phyloP scores from a whole-genome alignment of 768 basidiomycete genomes.

The Pleurotus tuoliensis region DNA sequence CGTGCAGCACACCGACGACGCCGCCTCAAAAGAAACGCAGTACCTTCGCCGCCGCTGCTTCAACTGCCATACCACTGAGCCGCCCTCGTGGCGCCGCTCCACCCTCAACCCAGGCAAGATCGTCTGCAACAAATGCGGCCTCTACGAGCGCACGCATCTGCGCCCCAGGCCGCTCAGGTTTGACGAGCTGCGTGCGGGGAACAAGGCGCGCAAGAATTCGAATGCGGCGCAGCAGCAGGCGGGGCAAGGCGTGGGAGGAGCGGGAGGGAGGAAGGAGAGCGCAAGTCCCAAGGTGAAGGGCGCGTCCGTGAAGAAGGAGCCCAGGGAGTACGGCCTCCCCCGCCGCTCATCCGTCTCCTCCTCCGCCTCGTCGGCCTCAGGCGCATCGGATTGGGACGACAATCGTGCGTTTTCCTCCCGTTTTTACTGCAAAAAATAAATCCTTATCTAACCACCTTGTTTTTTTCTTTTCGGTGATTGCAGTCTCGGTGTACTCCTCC shows the following conservation, averaged over 20 bases:
- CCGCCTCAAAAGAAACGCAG: conserved; percentile 87
- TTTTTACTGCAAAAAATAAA: not conserved
- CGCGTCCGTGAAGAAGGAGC: conserved; percentile 51
- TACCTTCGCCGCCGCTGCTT: conserved; percentile 84
- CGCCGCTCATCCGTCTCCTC: conserved; percentile 66
- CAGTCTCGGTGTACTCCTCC: conserved; percentile 54
- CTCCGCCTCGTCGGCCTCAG: conserved; percentile 52
- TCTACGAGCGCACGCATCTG: conserved; percentile 87
- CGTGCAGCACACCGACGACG: conserved; percentile 88
- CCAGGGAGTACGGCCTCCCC: conserved; percentile 44
- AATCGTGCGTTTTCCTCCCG: conserved; percentile 45
- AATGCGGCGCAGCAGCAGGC: conserved; percentile 19
- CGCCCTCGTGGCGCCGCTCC: conserved; percentile 82
- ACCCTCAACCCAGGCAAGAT: conserved; percentile 91
- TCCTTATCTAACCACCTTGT: not conserved
- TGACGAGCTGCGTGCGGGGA: conserved; percentile 84
- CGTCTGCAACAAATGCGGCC: conserved; percentile 91
- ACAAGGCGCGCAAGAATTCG: conserved; percentile 67
- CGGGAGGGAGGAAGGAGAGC: not conserved
- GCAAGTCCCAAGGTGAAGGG: conserved; percentile 36
- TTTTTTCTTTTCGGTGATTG: conserved; percentile 13
- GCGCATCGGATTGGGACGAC: conserved; percentile 81
- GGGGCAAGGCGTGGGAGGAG: not conserved
- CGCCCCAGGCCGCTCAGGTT: conserved; percentile 81
- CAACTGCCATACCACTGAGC: conserved; percentile 91